Conservation (phyloP, 192 early-diverging fungal genomes). For the Umbelopsis sp. region DNA sequence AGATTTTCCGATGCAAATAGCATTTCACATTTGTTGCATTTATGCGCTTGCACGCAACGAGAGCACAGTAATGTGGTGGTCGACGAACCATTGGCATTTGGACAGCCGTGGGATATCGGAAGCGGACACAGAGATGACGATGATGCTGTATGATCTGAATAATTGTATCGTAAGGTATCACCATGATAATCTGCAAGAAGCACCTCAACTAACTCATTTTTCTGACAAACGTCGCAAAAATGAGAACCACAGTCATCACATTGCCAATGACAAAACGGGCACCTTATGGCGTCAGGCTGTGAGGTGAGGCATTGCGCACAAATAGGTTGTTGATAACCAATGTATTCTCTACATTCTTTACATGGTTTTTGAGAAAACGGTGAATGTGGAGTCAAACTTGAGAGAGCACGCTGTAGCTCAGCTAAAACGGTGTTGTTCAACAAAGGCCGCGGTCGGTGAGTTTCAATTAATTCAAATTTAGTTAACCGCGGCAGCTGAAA, state of each 20-base stretch:
- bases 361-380: neutral
- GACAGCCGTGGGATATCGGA: neutral
- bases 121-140: too few species aligned
- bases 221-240: conserved; percentile 3
- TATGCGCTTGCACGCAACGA: neutral
- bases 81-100: neutral
- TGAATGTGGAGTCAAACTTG: neutral
- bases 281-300: neutral
- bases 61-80: neutral
- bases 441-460: neutral
- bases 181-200: neutral
- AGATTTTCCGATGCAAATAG: conserved; percentile 10
- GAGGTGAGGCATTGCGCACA: neutral
- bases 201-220: conserved; percentile 1
- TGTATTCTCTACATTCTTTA: conserved; percentile 16
- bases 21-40: conserved; percentile 7
- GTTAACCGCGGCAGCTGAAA: neutral
- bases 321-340: conserved; percentile 1
- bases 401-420: neutral
- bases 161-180: too few species aligned
- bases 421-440: neutral
- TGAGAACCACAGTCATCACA: conserved; percentile 5
- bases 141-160: too few species aligned
- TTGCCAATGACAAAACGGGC: conserved; percentile 5
- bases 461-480: conserved; percentile 3